Percentiles rank a stretch among this genome's conserved stretches.
Conservation (phyloP, 169 alveolate species). For the Plasmodium adleri region DNA sequence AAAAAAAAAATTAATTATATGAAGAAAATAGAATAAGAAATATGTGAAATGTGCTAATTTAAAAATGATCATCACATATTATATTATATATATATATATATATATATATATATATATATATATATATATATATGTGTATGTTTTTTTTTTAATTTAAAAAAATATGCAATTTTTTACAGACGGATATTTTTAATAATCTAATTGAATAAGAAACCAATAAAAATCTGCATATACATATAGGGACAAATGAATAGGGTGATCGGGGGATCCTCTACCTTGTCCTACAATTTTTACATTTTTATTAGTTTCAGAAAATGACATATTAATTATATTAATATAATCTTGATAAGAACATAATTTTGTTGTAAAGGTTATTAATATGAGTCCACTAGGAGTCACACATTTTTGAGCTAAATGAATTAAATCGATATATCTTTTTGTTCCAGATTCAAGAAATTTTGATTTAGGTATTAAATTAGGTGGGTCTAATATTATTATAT, state of each 20-base stretch:
- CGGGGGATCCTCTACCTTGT: slow-evolving; percentile 71
- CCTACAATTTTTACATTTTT: slow-evolving; percentile 60
- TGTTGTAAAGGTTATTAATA: slow-evolving; percentile 52
- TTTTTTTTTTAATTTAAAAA: no score
- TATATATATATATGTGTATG: background rate
- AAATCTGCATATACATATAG: slow-evolving; percentile 46
- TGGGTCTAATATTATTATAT: slow-evolving; percentile 56
- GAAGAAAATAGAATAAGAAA: background rate
- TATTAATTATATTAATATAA: slow-evolving; percentile 54
- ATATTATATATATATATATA: background rate
- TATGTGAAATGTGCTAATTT: background rate
- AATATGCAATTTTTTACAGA: background rate
- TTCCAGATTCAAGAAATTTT: slow-evolving; percentile 34
- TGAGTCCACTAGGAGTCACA: slow-evolving; percentile 33
- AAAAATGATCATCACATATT: background rate
- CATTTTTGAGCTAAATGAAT: slow-evolving; percentile 51
- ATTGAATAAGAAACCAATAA: slow-evolving; percentile 63
- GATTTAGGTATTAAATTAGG: slow-evolving; percentile 74
- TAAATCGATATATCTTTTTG: slow-evolving; percentile 19
- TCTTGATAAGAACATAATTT: slow-evolving; percentile 64
- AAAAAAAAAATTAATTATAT: background rate
- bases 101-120: background rate
- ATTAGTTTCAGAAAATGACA: slow-evolving; percentile 34
- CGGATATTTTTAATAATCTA: background rate
- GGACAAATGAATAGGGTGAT: slow-evolving; percentile 37